Conservation (phyloP, 768 basidiomycete genomes). For the Tulasnella sp. region DNA sequence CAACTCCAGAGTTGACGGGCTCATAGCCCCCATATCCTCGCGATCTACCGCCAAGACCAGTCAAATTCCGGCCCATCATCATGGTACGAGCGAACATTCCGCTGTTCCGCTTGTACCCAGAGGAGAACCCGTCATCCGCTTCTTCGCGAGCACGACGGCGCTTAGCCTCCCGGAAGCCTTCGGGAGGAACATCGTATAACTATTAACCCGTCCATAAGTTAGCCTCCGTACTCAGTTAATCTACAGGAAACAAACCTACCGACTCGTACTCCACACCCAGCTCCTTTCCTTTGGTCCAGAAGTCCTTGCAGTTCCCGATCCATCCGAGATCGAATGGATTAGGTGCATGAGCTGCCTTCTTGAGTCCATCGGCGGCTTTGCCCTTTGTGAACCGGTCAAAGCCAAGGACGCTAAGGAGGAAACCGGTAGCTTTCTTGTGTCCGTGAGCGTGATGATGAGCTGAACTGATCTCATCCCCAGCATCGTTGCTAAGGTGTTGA, state of each 20-base stretch:
- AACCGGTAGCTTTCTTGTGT: slow-evolving; percentile 49
- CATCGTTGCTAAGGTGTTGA: slow-evolving; percentile 52
- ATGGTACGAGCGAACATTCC: slow-evolving; percentile 20
- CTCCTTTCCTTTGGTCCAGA: slow-evolving; percentile 84
- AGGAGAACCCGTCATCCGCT: slow-evolving; percentile 42
- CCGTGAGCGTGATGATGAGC: slow-evolving; percentile 43
- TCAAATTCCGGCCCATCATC: slow-evolving; percentile 25
- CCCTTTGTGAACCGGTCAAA: slow-evolving; percentile 93
- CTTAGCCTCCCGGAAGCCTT: slow-evolving; percentile 78
- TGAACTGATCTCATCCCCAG: slow-evolving; percentile 51
- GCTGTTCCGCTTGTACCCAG: slow-evolving; percentile 14
- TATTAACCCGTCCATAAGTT: background rate
- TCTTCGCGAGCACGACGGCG: slow-evolving; percentile 53
- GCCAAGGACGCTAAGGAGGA: slow-evolving; percentile 87
- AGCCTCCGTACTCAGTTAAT: background rate
- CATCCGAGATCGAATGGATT: slow-evolving; percentile 92
- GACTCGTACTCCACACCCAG: slow-evolving; percentile 87
- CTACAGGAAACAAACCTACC: slow-evolving; percentile 2
- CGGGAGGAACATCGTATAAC: slow-evolving; percentile 82
- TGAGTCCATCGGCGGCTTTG: slow-evolving; percentile 81
- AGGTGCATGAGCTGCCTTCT: slow-evolving; percentile 64
- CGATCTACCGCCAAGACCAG: slow-evolving; percentile 15
- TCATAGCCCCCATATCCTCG: slow-evolving; percentile 26
- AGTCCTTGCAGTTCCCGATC: slow-evolving; percentile 80
- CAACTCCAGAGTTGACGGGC: slow-evolving; percentile 21